Base-by-base conservation (phyloP, 2,329 filamentous ascomycete genomes). In the Graphilbum sp. region DNA sequence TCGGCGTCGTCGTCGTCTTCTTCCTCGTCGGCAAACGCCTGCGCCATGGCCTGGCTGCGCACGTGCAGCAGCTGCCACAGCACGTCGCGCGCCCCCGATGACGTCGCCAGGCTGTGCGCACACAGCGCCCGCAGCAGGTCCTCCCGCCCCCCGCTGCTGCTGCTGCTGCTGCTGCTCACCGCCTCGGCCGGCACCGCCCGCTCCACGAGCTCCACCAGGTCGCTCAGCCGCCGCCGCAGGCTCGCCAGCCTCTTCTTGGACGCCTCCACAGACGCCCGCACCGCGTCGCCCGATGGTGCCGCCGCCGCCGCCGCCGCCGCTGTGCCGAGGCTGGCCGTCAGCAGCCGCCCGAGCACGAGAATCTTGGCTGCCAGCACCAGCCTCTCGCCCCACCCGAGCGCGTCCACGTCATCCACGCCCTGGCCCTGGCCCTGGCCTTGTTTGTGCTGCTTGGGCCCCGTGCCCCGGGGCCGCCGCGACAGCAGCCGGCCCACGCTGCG, bases 71-170 rank as follows among this genome's bases (percentile, higher is more conserved):
- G 88, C 56, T 90, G 77, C 8, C 73, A 65, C 38, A 95, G 57
- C 1, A 84, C 79, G 52, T 94, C 86, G 41, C 72, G 75, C 0
- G 83, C 75, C 0, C 85, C 81, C 1, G 80, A 85, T 49, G 74
- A 92, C 3, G 80, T 86, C 2, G 77, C 74, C 36, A 96, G 64
- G 43, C 84, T 86, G 53, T 86, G 87, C 0, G 87, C 86, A 40
- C 77, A 81, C 46, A 95, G 65, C 1, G 79, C 75, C 47, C 84
- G 78, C 12, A 88, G 62, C 15, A 90, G 66, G 18, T 70, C 63
- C 42, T 64, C 50, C 32, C 24, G 21, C 20, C 33, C 20, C 3
- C n/a, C 5, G 8, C 32, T 10, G 17, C 17, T 17, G 17, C 32
- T 16, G 11, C 12, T 13, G 15, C 23, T 15, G n/a, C 11, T 12